Percentiles rank a stretch among this genome's conserved stretches.
These are phyloP conservation scores for Thielaviopsis euricoi DNA, from an alignment of 2,329 filamentous ascomycete genomes.

Conservation along the genomic window DNA sequence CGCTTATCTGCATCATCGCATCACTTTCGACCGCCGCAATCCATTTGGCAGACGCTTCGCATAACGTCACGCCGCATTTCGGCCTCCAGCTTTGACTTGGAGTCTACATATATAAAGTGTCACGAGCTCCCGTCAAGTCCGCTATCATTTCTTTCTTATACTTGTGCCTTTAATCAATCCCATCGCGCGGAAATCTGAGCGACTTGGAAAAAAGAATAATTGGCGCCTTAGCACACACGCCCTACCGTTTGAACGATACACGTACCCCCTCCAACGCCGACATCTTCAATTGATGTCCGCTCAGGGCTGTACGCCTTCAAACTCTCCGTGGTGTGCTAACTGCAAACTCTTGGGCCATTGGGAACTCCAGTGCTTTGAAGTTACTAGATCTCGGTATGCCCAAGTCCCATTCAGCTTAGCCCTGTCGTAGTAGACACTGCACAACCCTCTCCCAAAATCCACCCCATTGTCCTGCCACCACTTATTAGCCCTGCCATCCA, in stretches of 20 bases:
- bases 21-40: neutral
- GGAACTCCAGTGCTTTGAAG: neutral
- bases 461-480: neutral
- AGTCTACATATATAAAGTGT: too few relatives aligned
- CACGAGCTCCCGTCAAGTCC: neutral
- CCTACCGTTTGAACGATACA: neutral
- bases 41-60: neutral
- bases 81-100: neutral
- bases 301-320: neutral
- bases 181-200: too few relatives aligned
- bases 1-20: neutral
- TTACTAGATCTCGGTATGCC: conserved; percentile 1
- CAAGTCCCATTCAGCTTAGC: neutral
- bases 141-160: neutral
- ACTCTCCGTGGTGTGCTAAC: neutral
- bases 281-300: neutral
- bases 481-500: neutral
- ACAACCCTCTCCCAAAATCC: neutral
- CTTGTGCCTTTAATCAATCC: too few relatives aligned
- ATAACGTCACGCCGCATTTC: neutral
- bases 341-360: neutral
- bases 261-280: neutral
- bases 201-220: too few relatives aligned
- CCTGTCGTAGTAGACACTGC: neutral
- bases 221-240: too few relatives aligned